Conservation (phyloP, 75 land plant species). For the Azolla pinnata region DNA sequence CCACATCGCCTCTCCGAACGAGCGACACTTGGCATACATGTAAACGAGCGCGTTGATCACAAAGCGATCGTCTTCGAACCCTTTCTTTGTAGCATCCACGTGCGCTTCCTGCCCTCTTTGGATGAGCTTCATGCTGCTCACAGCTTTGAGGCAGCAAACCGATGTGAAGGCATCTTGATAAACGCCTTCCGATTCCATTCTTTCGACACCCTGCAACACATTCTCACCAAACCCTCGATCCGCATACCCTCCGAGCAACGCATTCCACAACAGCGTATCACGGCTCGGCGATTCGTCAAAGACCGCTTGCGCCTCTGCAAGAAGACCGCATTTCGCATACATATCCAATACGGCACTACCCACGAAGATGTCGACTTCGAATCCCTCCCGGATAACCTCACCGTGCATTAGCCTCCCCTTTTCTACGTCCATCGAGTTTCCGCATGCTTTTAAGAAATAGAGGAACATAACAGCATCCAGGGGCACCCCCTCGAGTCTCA, state of each 20-base stretch:
- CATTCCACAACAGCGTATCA: constrained; percentile 26
- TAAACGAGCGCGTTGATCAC: constrained; percentile 58
- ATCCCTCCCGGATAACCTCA: constrained; percentile 11
- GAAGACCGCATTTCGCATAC: constrained; percentile 4
- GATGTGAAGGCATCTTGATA: not conserved
- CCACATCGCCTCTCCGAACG: constrained; percentile 38
- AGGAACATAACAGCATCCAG: constrained; percentile 41
- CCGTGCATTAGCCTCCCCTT: constrained; percentile 31
- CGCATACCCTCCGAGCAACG: constrained; percentile 16
- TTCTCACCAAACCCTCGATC: not conserved
- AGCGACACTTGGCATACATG: constrained; percentile 75
- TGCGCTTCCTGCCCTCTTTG: too few relatives aligned
- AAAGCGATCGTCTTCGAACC: constrained; percentile 20
- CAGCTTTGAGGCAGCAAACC: too few relatives aligned
- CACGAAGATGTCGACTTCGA: constrained; percentile 13
- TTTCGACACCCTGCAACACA: not conserved
- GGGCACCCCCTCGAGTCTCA: constrained; percentile 22
- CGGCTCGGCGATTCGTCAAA: constrained; percentile 14
- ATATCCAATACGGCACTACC: constrained; percentile 25
- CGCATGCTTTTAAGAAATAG: constrained; percentile 43
- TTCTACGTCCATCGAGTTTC: constrained; percentile 3
- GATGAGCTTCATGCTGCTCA: too few relatives aligned
- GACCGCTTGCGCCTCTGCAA: constrained; percentile 15
- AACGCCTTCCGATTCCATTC: not conserved
- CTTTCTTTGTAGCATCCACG: not conserved